Evolutionary conservation across 2,329 filamentous ascomycete genomes (phyloP), one percentile per base, ranked within the genome.

Genomic region (Diaporthe sp.): DNA sequence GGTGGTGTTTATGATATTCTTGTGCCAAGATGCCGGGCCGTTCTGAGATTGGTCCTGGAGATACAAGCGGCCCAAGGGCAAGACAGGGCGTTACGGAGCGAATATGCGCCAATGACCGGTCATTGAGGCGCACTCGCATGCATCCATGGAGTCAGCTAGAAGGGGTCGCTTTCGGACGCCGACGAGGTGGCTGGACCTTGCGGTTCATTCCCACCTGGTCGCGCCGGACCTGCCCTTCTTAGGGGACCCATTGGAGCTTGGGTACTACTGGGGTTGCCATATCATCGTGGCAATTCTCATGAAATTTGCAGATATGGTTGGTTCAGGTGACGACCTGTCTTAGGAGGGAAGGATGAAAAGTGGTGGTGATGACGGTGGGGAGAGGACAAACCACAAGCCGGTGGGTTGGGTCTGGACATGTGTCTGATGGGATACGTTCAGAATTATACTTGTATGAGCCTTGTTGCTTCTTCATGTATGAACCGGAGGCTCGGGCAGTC

Each of bases 11-110:
- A 19, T 31, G 57, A 46, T 49, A 13, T 37, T 72, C 25, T 39
- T 51, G 34, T 46, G 70, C 42, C 37, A 72, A 34, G 25, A 15
- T 12, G 34, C 65, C 31, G 65, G 65, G 49, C 65, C 46, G 49
- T 70, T 70, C 34, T 55, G 57, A 72, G 71, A 72, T 22, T 72
- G 57, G 65, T 39, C 65, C 62, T 68, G 46, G 62, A 39, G 62
- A 68, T 68, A 53, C 22, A 51, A 25, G 49, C 46, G 46, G 65
- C 49, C 34, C 31, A 70, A 28, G 65, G 49, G 49, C n/a, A 70
- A 68, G 65, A 70, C 34, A 28, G 46, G 65, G 65, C 49, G 46
- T 55, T 53, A 22, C 42, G 49, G 65, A 70, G 65, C 65, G 65
- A 70, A 55, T 55, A 42, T 70, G 49, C 65, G 65, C 65, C 65